These are phyloP conservation scores for Triticum turgidum DNA, from an alignment of 176 grass and related monocot genomes.

Conservation along the genomic window DNA sequence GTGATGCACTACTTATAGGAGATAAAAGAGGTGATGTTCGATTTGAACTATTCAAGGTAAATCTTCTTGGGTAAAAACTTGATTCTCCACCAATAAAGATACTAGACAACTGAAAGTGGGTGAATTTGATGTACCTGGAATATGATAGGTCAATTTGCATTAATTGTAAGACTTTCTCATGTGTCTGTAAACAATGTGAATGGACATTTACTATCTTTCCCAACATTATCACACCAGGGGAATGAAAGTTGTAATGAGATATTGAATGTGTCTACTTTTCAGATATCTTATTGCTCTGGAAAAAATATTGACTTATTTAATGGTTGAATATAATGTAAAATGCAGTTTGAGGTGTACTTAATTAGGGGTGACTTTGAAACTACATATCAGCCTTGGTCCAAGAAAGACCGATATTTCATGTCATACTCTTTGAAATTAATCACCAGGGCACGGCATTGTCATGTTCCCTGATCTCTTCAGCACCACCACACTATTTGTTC, in stretches of 20 bases:
- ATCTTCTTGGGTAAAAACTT: not conserved
- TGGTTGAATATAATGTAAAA: not conserved
- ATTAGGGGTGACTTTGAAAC: not conserved
- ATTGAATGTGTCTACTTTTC: not conserved
- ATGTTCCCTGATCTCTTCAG: not conserved
- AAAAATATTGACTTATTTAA: not conserved
- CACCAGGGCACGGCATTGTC: not conserved
- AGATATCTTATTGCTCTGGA: not conserved
- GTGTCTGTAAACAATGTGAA: not conserved
- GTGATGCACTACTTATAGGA: constrained; percentile 35
- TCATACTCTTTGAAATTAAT: not conserved
- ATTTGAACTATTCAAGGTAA: constrained; percentile 17
- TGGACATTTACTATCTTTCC: not conserved
- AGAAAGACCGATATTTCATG: not conserved
- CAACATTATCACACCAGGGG: not conserved
- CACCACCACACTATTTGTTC: not conserved
- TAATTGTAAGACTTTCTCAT: not conserved
- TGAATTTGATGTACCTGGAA: not conserved
- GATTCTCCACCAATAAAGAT: constrained; percentile 37
- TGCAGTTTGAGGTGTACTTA: not conserved
- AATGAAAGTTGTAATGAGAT: not conserved
- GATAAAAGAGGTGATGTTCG: constrained; percentile 1
- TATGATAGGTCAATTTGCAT: not conserved
- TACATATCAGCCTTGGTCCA: not conserved
- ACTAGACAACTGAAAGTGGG: constrained; percentile 29